Percentiles rank a stretch among this genome's conserved stretches.
Evolutionary conservation across 805 yeast genomes (phyloP).

Genomic region (Yueomyces sp.): DNA sequence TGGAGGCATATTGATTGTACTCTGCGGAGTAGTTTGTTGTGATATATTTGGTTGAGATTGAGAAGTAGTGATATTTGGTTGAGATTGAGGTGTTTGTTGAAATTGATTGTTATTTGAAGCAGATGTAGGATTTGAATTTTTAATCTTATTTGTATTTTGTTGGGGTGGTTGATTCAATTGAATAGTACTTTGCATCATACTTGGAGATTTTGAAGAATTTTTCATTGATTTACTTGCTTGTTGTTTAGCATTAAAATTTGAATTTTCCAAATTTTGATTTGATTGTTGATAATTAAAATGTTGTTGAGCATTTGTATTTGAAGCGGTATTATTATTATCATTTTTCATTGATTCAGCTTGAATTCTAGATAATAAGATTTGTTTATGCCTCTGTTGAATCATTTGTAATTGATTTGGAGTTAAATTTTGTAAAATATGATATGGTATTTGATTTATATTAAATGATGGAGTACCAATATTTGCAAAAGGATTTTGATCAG

Average conservation of each 20-base stretch:
- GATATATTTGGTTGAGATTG: slow-evolving; percentile 1
- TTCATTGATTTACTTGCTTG: not conserved
- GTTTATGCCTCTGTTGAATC: slow-evolving; percentile 25
- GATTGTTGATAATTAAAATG: slow-evolving; percentile 1
- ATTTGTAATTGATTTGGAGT: slow-evolving; percentile 21
- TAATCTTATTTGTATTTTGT: not conserved
- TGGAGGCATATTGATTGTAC: slow-evolving; percentile 18
- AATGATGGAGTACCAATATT: slow-evolving; percentile 24
- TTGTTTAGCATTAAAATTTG: not conserved
- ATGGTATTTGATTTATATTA: slow-evolving; percentile 22
- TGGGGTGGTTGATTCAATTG: not conserved
- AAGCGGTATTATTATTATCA: slow-evolving; percentile 3
- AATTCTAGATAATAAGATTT: slow-evolving; percentile 16
- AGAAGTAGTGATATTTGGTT: not conserved
- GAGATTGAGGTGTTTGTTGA: not conserved
- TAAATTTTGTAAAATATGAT: slow-evolving; percentile 19
- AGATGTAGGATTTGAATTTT: not conserved
- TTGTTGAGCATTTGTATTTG: slow-evolving; percentile 3
- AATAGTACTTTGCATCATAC: not conserved
- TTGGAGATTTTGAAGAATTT: not conserved
- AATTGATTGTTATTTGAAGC: not conserved
- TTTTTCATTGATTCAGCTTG: slow-evolving; percentile 14
- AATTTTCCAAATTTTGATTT: not conserved
- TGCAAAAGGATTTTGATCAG: slow-evolving; percentile 7
- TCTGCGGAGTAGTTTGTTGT: not conserved